These are phyloP conservation scores for Hirschfeldia incana DNA, from an alignment of 345 rosid genomes.

Conservation along the genomic window DNA sequence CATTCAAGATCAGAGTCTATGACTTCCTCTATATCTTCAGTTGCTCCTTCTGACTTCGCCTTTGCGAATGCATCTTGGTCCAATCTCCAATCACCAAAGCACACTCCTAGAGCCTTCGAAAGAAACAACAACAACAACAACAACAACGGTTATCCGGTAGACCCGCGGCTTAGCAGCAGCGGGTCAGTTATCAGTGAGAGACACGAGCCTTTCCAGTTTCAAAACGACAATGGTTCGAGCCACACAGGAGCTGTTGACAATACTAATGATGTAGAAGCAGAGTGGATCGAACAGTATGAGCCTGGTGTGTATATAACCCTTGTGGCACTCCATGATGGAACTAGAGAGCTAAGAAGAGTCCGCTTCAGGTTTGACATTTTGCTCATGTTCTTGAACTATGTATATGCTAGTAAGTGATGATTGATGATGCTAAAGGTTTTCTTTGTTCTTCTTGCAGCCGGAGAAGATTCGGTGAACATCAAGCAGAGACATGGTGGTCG, in stretches of 20 bases:
- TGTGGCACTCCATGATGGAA: slow-evolving; percentile 80
- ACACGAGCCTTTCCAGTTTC: slow-evolving; percentile 51
- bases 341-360: slow-evolving; percentile 71
- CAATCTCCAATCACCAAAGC: slow-evolving; percentile 44
- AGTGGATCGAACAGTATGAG: slow-evolving; percentile 96
- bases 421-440: slow-evolving; percentile 15
- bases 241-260: slow-evolving; percentile 33
- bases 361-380: slow-evolving; percentile 75
- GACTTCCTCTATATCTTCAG: slow-evolving; percentile 54
- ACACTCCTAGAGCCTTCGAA: slow-evolving; percentile 46
- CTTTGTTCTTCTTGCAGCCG: slow-evolving; percentile 52
- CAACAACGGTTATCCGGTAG: slow-evolving; percentile 32
- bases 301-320: slow-evolving; percentile 95
- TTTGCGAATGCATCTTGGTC: slow-evolving; percentile 50
- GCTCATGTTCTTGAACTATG: background rate
- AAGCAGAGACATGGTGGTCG: slow-evolving; percentile 99
- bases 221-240: slow-evolving; percentile 55
- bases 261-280: slow-evolving; percentile 72
- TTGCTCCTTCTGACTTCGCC: slow-evolving; percentile 46
- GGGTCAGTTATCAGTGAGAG: slow-evolving; percentile 51
- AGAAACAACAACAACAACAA: slow-evolving; percentile 31
- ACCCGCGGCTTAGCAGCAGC: slow-evolving; percentile 51
- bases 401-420: background rate
- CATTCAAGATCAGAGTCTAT: slow-evolving; percentile 72
- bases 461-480: slow-evolving; percentile 89